These are phyloP conservation scores for Pythium oligandrum DNA, from an alignment of 352 stramenopile genomes.

Conservation along the genomic window DNA sequence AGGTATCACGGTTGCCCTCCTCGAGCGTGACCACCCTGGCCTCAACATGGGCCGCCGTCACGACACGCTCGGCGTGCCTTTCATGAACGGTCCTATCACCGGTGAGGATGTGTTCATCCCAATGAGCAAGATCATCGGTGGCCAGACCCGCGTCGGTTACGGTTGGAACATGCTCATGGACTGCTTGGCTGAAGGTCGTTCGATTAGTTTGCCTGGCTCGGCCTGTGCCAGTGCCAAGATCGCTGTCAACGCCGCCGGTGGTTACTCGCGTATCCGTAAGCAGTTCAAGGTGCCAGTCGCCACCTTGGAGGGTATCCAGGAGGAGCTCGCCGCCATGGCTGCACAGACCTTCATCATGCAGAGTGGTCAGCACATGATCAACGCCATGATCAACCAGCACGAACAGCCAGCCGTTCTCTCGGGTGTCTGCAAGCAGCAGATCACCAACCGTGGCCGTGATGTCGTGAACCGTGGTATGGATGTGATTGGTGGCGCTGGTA, in stretches of 20 bases:
- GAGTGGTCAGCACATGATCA: constrained; percentile 95
- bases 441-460: constrained; percentile 93
- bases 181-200: constrained; percentile 95
- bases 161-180: constrained; percentile 99
- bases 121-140: constrained; percentile 97
- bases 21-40: constrained; percentile 93
- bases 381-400: constrained; percentile 98
- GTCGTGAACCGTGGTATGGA: constrained; percentile 98
- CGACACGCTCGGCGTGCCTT: constrained; percentile 93
- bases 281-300: constrained; percentile 99
- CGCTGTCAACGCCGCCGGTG: constrained; percentile 91
- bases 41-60: constrained; percentile 95
- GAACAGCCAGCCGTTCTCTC: constrained; percentile 98
- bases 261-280: constrained; percentile 96
- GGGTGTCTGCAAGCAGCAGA: constrained; percentile 99
- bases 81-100: constrained; percentile 98
- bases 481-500: constrained; percentile 94
- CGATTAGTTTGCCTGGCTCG: constrained; percentile 95
- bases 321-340: constrained; percentile 92
- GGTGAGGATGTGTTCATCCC: constrained; percentile 97
- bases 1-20: constrained; percentile 95
- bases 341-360: constrained; percentile 94
- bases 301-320: constrained; percentile 97
- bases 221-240: constrained; percentile 90
- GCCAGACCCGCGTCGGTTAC: constrained; percentile 94